These are phyloP conservation scores for Kokia cookei DNA, from an alignment of 441 rosid genomes.

Conservation along the genomic window DNA sequence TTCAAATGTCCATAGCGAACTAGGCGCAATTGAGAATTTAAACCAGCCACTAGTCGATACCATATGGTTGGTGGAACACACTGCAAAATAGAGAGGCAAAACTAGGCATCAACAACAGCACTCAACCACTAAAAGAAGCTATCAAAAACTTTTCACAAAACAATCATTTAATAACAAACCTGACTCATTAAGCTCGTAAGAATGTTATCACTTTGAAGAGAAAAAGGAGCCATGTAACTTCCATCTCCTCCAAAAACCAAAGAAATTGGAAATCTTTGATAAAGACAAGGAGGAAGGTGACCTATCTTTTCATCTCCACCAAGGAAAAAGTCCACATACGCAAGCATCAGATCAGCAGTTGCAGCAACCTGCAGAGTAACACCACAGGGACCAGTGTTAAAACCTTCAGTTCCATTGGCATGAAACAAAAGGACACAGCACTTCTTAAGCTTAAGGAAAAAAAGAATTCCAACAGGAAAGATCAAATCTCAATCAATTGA, in stretches of 20 bases:
- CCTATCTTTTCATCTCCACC: conserved; percentile 88
- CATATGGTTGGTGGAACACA: conserved; percentile 77
- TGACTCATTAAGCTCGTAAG: conserved; percentile 77
- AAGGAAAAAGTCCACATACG: conserved; percentile 79
- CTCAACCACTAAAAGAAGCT: background rate
- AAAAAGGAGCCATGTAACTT: conserved; percentile 82
- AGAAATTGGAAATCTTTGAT: conserved; percentile 69
- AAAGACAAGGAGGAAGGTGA: conserved; percentile 67
- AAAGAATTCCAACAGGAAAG: background rate
- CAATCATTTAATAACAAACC: conserved; percentile 31
- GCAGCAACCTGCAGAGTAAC: conserved; percentile 1
- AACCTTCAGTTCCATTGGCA: background rate
- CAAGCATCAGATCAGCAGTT: conserved; percentile 16
- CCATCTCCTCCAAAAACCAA: conserved; percentile 83
- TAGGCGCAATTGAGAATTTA: conserved; percentile 81
- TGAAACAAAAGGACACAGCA: background rate
- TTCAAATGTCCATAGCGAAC: conserved; percentile 62
- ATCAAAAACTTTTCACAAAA: conserved; percentile 8
- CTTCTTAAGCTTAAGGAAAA: background rate
- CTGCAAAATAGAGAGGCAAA: conserved; percentile 28
- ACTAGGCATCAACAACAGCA: conserved; percentile 5
- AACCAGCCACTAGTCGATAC: conserved; percentile 86
- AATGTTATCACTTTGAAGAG: conserved; percentile 74
- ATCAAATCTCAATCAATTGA: background rate
- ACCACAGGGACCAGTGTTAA: background rate